Evolutionary conservation across 208 protist genomes (phyloP).

Genomic region (Leishmania arabica): DNA sequence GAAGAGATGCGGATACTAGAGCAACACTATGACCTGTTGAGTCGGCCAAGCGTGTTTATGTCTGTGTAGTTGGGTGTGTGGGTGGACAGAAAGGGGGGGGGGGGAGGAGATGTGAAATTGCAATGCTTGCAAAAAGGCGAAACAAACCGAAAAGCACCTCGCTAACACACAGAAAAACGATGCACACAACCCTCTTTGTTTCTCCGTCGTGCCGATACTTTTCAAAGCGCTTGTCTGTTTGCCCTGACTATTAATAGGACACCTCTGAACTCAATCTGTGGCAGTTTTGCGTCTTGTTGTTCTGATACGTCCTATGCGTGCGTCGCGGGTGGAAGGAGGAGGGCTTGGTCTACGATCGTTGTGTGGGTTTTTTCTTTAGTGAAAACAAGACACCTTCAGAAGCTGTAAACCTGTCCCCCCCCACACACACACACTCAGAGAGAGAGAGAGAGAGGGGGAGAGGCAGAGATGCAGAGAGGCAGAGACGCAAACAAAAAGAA

Average conservation of each 20-base stretch:
- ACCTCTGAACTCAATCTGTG: neutral
- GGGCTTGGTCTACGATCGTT: neutral
- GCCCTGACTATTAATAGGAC: neutral
- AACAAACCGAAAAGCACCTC: neutral
- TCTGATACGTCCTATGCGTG: neutral
- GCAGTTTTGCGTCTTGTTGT: neutral
- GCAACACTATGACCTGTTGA: neutral
- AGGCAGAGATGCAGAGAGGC: too few species aligned
- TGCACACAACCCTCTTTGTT: neutral
- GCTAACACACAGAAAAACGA: neutral
- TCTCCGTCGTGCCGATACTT: neutral
- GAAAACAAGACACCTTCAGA: neutral
- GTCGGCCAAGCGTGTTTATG: neutral
- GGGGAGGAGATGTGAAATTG: neutral
- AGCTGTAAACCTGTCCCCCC: neutral
- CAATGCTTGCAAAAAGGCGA: neutral
- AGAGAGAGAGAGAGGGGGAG: too few species aligned
- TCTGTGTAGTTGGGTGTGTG: neutral
- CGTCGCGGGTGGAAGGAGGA: neutral
- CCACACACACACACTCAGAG: neutral
- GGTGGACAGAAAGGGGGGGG: neutral
- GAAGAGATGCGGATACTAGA: neutral
- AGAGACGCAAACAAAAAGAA: too few species aligned
- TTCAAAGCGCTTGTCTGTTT: neutral
- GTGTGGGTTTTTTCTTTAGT: neutral